phyloP scores from a whole-genome alignment of 2,329 filamentous ascomycete genomes.

The Eurotiales sp. region DNA sequence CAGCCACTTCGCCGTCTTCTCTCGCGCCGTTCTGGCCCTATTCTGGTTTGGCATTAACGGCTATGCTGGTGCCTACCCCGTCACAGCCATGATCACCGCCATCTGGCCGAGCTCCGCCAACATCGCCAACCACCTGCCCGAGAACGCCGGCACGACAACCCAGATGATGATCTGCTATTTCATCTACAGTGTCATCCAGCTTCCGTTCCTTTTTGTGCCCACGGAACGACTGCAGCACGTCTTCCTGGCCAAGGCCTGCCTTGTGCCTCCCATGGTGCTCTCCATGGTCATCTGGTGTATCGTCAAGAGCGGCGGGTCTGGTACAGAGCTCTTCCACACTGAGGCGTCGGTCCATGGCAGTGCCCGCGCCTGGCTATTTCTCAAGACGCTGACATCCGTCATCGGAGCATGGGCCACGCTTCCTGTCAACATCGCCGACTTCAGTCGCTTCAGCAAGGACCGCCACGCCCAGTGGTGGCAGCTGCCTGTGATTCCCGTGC shows the following conservation, averaged over 20 bases:
- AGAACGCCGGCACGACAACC: conserved; percentile 43
- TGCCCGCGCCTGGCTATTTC: conserved; percentile 53
- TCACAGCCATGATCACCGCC: conserved; percentile 51
- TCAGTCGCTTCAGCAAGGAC: too few species aligned
- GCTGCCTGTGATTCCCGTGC: conserved; percentile 48
- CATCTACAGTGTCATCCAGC: conserved; percentile 44
- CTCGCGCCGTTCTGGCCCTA: conserved; percentile 51
- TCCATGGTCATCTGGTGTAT: conserved; percentile 51
- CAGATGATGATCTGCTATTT: conserved; percentile 44
- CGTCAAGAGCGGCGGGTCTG: conserved; percentile 13
- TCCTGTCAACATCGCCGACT: conserved; percentile 51
- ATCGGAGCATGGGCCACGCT: conserved; percentile 52
- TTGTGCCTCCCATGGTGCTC: conserved; percentile 58
- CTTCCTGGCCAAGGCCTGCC: conserved; percentile 36
- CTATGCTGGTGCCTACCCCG: conserved; percentile 57
- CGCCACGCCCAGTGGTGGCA: too few species aligned
- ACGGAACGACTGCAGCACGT: conserved; percentile 38
- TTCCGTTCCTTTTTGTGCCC: conserved; percentile 44
- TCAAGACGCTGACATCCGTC: conserved; percentile 48
- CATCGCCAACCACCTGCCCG: conserved; percentile 38
- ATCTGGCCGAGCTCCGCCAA: conserved; percentile 46
- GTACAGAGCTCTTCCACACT: conserved; percentile 28
- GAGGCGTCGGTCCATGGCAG: conserved; percentile 46
- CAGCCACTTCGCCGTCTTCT: conserved; percentile 53
- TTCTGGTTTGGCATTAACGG: conserved; percentile 66